Percentiles rank a stretch among this genome's conserved stretches.
phyloP scores from a whole-genome alignment of 2,329 filamentous ascomycete species.

The Pseudomassariella vexata region DNA sequence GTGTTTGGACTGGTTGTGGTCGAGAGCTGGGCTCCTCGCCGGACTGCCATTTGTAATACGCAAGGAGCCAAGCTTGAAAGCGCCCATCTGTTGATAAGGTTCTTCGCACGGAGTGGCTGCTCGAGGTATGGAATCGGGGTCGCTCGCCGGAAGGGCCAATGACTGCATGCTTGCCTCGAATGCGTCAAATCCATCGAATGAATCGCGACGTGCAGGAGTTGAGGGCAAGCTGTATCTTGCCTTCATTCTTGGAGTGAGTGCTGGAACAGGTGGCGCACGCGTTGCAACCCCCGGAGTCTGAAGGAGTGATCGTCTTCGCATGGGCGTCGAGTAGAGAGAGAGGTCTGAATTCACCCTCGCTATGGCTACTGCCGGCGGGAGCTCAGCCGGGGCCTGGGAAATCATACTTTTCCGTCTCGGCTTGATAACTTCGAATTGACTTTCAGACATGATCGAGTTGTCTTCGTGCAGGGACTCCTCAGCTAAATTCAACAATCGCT shows the following conservation, averaged over 20 bases:
- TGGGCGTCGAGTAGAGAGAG: slow-evolving; percentile 23
- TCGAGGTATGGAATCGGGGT: slow-evolving; percentile 24
- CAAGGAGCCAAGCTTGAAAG: slow-evolving; percentile 56
- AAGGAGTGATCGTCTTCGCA: slow-evolving; percentile 24
- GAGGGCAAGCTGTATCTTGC: slow-evolving; percentile 15
- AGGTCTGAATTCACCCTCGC: slow-evolving; percentile 38
- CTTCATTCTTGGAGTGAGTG: slow-evolving; percentile 9
- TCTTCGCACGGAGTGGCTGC: slow-evolving; percentile 45
- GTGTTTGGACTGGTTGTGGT: slow-evolving; percentile 3
- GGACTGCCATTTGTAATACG: slow-evolving; percentile 60
- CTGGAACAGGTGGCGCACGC: slow-evolving; percentile 11
- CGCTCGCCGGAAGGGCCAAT: slow-evolving; percentile 16
- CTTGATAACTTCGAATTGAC: slow-evolving; percentile 24
- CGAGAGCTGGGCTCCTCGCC: slow-evolving; percentile 30
- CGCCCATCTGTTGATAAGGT: slow-evolving; percentile 55
- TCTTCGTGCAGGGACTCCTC: slow-evolving; percentile 28
- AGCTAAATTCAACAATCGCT: slow-evolving; percentile 33
- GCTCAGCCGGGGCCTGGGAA: slow-evolving; percentile 16
- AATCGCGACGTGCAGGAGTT: slow-evolving; percentile 16
- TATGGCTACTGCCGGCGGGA: slow-evolving; percentile 21
- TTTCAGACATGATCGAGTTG: slow-evolving; percentile 27
- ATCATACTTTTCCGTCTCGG: slow-evolving; percentile 30
- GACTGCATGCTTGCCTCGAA: no score
- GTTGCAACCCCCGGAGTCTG: slow-evolving; percentile 24
- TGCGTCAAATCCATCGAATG: slow-evolving; percentile 9